Evolutionary conservation across 768 basidiomycete genomes (phyloP).

Genomic region (Phlegmacium glaucopus): DNA sequence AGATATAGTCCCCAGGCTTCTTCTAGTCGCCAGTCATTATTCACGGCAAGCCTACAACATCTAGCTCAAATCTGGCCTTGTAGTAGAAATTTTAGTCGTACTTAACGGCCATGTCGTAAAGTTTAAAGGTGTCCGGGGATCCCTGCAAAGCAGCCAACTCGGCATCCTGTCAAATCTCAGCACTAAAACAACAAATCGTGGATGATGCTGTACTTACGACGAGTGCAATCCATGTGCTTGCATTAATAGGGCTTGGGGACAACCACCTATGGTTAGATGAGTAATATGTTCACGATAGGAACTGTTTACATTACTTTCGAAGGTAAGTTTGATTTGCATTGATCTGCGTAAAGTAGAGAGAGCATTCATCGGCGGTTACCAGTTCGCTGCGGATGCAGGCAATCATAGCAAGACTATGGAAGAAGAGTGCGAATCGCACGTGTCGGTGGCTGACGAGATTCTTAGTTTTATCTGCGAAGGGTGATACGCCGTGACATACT

Average conservation of each 20-base stretch:
- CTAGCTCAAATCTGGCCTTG: neutral
- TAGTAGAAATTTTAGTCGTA: slow-evolving; percentile 19
- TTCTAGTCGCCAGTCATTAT: slow-evolving; percentile 69
- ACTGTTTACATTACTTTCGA: slow-evolving; percentile 39
- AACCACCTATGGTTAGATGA: slow-evolving; percentile 47
- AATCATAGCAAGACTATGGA: slow-evolving; percentile 66
- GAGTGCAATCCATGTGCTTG: slow-evolving; percentile 63
- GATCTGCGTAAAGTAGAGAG: slow-evolving; percentile 52
- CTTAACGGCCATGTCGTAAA: slow-evolving; percentile 71
- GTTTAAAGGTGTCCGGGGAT: slow-evolving; percentile 54
- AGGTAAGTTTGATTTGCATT: slow-evolving; percentile 59
- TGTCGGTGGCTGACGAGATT: slow-evolving; percentile 54
- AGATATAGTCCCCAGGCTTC: slow-evolving; percentile 69
- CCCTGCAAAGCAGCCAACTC: slow-evolving; percentile 61
- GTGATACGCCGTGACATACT: slow-evolving; percentile 40
- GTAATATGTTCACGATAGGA: neutral
- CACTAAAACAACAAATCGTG: neutral
- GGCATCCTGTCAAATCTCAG: slow-evolving; percentile 47
- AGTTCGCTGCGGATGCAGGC: slow-evolving; percentile 50
- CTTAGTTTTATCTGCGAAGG: slow-evolving; percentile 1
- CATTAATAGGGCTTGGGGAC: slow-evolving; percentile 67
- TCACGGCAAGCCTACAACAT: slow-evolving; percentile 48
- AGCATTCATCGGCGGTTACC: slow-evolving; percentile 30
- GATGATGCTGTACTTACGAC: slow-evolving; percentile 40
- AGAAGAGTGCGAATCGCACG: slow-evolving; percentile 65